These are phyloP conservation scores for Dioszegia crocea DNA, from an alignment of 768 basidiomycete genomes.

Conservation along the genomic window DNA sequence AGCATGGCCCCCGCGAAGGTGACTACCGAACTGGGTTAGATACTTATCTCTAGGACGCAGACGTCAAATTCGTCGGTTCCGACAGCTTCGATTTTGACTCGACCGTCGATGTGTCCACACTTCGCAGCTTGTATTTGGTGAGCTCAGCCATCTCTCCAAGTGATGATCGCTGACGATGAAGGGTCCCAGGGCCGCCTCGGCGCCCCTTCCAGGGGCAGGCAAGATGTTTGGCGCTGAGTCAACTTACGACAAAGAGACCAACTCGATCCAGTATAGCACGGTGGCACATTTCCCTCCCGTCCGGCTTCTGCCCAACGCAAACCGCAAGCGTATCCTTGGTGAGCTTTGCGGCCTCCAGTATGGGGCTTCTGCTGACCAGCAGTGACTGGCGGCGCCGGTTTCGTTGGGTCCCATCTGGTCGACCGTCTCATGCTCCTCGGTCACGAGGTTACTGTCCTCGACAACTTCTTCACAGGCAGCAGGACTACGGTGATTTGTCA, in stretches of 20 bases:
- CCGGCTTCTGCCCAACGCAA: constrained; percentile 69
- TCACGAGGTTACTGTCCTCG: constrained; percentile 92
- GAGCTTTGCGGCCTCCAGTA: constrained; percentile 8
- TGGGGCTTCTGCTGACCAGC: neutral
- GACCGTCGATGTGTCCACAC: no score
- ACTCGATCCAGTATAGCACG: constrained; percentile 86
- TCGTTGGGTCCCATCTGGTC: constrained; percentile 94
- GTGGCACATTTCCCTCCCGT: constrained; percentile 90
- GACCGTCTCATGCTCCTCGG: constrained; percentile 97
- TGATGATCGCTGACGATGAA: no score
- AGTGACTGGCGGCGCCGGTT: constrained; percentile 97
- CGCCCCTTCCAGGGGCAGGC: no score
- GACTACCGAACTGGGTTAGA: no score
- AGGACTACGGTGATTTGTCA: constrained; percentile 80
- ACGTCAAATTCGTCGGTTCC: no score
- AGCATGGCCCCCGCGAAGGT: no score
- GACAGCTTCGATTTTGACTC: no score
- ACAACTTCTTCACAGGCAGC: constrained; percentile 98
- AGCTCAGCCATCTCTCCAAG: no score
- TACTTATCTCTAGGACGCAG: no score
- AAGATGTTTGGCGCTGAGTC: constrained; percentile 71
- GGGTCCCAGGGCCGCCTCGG: no score
- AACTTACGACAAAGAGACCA: constrained; percentile 72
- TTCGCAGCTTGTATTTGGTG: no score
- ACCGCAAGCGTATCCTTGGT: constrained; percentile 76